Base-by-base conservation (phyloP, 306 rosid genomes). In the Bauhinia variegata region DNA sequence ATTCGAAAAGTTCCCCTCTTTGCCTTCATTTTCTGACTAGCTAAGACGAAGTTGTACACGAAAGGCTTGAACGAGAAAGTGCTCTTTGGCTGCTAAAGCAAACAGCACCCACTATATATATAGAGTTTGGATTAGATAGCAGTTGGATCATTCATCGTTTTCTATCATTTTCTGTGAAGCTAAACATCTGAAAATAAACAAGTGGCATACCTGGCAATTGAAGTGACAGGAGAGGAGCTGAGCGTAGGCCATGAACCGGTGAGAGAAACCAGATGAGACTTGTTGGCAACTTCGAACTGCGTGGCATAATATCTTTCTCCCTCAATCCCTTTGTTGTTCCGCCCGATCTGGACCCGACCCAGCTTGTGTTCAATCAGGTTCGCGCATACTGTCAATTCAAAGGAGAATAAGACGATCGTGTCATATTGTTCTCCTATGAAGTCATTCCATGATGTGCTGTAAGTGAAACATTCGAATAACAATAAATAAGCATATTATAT, bases 231-330 rank as follows among this genome's bases (percentile, higher is more conserved):
- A 60, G 32, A 56, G 37, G 39, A 63, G 59, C 34, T 61, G 86
- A 46, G 63, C 68, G 16, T 13, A 38, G 54, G 80, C 80, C 82
- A 77, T 81, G 49, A 62, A 48, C 37, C 12, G 11, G 5, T 4
- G 5, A 48, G 28, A 28, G 0, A 23, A 17, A n/a, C n/a, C 46
- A 3, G 33, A 0, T 9, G 7, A 11, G 37, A 3, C 33, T n/a
- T n/a, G n/a, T n/a, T n/a, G n/a, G n/a, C n/a, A n/a, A n/a, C n/a
- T n/a, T n/a, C n/a, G n/a, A n/a, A n/a, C n/a, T n/a, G n/a, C n/a
- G n/a, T n/a, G n/a, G n/a, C n/a, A n/a, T n/a, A 13, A 4, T 47
- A 11, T 42, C 14, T 42, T 8, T 7, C n/a, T 3, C 14, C 5
- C 28, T 23, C 28, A 23, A 23, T 23, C 28, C n/a, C 28, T 36